phyloP scores from a whole-genome alignment of 2,329 filamentous ascomycete species.

The Sphaceloma murrayae region DNA sequence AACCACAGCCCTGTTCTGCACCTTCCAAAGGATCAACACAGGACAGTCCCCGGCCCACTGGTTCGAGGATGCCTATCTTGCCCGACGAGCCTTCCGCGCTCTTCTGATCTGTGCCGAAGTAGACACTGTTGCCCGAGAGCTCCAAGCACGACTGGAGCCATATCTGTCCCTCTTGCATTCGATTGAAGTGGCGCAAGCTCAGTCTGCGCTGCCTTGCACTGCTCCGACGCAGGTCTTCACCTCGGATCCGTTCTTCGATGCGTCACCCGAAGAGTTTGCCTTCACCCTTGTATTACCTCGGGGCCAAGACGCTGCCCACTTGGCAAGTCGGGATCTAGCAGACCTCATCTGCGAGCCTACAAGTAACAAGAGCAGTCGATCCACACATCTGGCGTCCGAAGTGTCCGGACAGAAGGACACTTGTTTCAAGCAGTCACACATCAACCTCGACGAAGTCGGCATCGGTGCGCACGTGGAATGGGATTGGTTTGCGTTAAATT shows the following conservation, averaged over 20 bases:
- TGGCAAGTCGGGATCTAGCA: neutral
- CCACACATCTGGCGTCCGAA: too few relatives aligned
- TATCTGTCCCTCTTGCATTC: neutral
- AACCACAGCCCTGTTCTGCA: neutral
- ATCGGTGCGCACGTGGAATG: neutral
- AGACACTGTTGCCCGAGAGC: neutral
- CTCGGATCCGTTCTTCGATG: neutral
- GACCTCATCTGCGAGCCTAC: neutral
- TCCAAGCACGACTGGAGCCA: neutral
- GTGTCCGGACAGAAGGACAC: neutral
- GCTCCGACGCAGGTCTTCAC: neutral
- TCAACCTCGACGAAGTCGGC: neutral
- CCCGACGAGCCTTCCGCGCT: neutral
- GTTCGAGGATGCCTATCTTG: neutral
- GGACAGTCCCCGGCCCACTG: neutral
- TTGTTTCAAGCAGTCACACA: neutral
- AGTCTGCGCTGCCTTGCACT: neutral
- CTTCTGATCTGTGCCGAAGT: neutral
- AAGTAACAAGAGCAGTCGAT: too few relatives aligned
- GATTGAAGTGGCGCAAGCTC: neutral
- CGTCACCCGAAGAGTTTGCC: neutral
- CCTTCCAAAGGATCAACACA: neutral
- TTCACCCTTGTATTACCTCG: neutral
- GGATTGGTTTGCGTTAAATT: neutral
- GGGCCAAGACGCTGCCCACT: neutral